Base-by-base conservation (phyloP, 768 basidiomycete genomes). In the Infundibulicybe gibba region DNA sequence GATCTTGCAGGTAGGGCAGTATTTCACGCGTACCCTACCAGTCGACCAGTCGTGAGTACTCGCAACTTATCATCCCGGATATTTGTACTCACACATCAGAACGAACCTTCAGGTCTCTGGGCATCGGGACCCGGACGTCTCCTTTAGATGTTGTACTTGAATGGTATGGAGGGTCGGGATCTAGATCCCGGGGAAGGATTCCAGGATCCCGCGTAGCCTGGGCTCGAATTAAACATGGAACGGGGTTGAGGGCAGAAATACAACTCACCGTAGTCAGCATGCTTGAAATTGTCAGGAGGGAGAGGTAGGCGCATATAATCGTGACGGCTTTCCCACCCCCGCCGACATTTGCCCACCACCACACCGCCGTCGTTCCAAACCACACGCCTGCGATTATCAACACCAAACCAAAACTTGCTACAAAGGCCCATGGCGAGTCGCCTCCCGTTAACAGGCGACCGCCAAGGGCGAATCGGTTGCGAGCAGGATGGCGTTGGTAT, bases 1-100 rank as follows among this genome's bases (percentile, higher is more conserved):
- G 2, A 81, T 92, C 56, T 81, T 80, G 66, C 95, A 99, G 11
- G 94, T 97, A 30, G 85, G 79, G 61, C 95, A 99, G 57, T 92
- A 97, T 66, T 95, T 97, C 47, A 92, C 87, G 9, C 88, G 83
- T 32, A 95, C 89, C 21, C 93, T 94, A 58, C 50, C 47, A 12
- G 16, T 34, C 40, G 43, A 17, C 49, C 41, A 52, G 35, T 35
- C 14, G 14, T 43, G 25, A 49, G 47, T 41, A 14, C 13, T 17
- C 6, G 40, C 3, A 37, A 34, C 43, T 13, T 33, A 33, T 34
- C 16, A 32, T 30, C 19, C 46, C 34, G 16, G 41, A 14, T 48
- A 46, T 45, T 5, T 17, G 3, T 8, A 74, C 88, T 69, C 59
- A 93, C 92, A 77, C 71, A 54, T 90, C 90, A 13, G 75, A 61